phyloP scores from a whole-genome alignment of 345 rosid genomes.

The Arabidopsis thaliana region TAIR10.1 NC_003075.7:16112501-16113000 shows the following conservation, averaged over 20 bases:
- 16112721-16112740: not conserved
- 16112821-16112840: slow-evolving; percentile 7
- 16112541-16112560: slow-evolving; percentile 30
- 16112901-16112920: slow-evolving; percentile 70
- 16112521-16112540: slow-evolving; percentile 28
- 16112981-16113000: slow-evolving; percentile 63
- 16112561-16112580: slow-evolving; percentile 37
- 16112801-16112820: slow-evolving; percentile 28
- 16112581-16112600: not conserved
- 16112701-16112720: not conserved
- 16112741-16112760: not conserved
- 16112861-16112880: slow-evolving; percentile 65
- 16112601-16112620: not conserved
- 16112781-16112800: not conserved
- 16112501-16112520: slow-evolving; percentile 6
- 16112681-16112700: slow-evolving; percentile 12
- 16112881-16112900: slow-evolving; percentile 69
- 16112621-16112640: not conserved
- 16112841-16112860: slow-evolving; percentile 46
- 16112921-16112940: slow-evolving; percentile 75
- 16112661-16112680: not conserved
- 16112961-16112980: slow-evolving; percentile 63
- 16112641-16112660: not conserved
- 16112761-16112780: not conserved
- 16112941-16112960: slow-evolving; percentile 47